Base-by-base conservation (phyloP, 495 filamentous ascomycete genomes). In the Tirmania nivea region DNA sequence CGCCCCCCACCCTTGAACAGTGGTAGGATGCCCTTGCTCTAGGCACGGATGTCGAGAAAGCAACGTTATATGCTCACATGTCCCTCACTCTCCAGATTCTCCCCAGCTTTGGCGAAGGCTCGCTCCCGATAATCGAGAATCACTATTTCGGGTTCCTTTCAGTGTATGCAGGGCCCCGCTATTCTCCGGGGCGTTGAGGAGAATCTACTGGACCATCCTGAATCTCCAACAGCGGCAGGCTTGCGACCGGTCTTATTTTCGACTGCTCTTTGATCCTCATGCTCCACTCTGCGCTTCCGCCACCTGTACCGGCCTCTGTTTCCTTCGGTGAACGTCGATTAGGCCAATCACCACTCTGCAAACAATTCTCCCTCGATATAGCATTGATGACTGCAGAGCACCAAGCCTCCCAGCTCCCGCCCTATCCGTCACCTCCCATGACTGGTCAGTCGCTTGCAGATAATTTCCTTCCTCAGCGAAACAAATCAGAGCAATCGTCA, bases 381-480 rank as follows among this genome's bases (percentile, higher is more conserved):
- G 72, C 74, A 67, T 75, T 78, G 73, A 71, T 75, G 72, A 71
- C 73, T 77, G 79, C 77, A 74, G 76, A 75, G 67, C 78, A 73
- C 71, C 73, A 73, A 73, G 70, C 67, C 77, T 72, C 70, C 76
- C 74, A 69, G 63, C 71, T 65, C 60, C 72, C 75, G 76, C 78
- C 78, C 67, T 76, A 81, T 68, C 76, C 77, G 70, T 81, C 79
- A 73, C 80, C 80, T 75, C 79, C 80, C 75, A 88, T 88, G 83
- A 86, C 83, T 76, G 78, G 79, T 67, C 81, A 80, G 39, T 31
- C 25, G 25, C 25, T 31, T 31, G 4, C 4, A 45, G 39, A 45
- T 19, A 45, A 14, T 4, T 45, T 45, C 3, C 17, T 19, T 45
- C 17, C 39, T 19, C 39, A 45, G 12, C 39, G 39, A 19, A 14